Base-by-base conservation (phyloP, 148 eudicot species). In the Heliosperma pusillum region DNA sequence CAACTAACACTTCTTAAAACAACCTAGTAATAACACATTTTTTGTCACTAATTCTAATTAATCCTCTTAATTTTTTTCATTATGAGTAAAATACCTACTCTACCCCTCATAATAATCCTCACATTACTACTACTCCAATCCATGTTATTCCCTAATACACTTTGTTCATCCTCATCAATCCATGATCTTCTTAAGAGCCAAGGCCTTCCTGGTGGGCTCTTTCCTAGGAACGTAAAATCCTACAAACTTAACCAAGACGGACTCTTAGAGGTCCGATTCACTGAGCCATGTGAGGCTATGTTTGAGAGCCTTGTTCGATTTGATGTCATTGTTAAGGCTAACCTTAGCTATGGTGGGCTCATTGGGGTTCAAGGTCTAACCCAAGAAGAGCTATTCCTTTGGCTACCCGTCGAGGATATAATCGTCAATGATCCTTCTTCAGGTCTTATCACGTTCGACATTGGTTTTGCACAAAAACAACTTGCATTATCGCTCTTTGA, bases 351-450 rank as follows among this genome's bases (percentile, higher is more conserved):
- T 77, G 92, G 98, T 50, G 89, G 85, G 24, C 79, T 93, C 20
- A 81, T 76, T 58, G 98, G 92, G 1, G 83, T 93, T 1, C 81
- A 87, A 79, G 98, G 98, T 0, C 61, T 93, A 15, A 82, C 85
- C 24, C 90, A 89, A 58, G 82, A 85, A 62, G 96, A 90, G 80
- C 87, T 93, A 2, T 93, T 93, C 53, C 68, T 93, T 9, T 93
- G 96, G 98, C 73, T 93, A 4, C 90, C 89, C 0, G 90, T 93
- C 0, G 88, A 88, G 74, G 96, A 81, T 30, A 90, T 93, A 29
- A 82, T 93, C 1, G 93, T 93, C 29, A 33, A 69, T 45, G 93
- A 93, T 70, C 93, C 88, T 20, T 68, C 83, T 2, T 85, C 93
- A 21, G 93, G 98, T 10, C 66, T 93, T 3, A 89, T 90, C 17